phyloP scores from a whole-genome alignment of 2,329 filamentous ascomycete species.

The Penicillium decumbens region DNA sequence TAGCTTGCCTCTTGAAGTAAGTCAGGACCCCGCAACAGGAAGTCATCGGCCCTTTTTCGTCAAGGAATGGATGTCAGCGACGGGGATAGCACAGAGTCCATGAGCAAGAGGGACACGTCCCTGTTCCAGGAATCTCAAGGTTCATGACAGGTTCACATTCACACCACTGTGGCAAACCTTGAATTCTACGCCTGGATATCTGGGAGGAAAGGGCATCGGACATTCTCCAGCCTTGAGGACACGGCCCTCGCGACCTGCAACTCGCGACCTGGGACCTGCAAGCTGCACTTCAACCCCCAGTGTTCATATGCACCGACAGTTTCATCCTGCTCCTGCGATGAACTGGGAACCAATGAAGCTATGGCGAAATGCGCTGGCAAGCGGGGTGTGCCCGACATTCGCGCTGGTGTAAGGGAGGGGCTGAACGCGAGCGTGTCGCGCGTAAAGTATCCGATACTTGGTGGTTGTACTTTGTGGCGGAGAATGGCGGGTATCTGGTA shows the following conservation, averaged over 20 bases:
- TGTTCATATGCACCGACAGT: background rate
- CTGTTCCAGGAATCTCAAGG: background rate
- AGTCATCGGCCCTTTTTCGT: background rate
- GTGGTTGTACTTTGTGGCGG: background rate
- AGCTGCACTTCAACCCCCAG: background rate
- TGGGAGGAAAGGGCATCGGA: background rate
- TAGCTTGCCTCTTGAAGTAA: slow-evolving; percentile 2
- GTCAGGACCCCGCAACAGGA: background rate
- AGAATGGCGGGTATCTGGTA: slow-evolving; percentile 1
- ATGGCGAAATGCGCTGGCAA: slow-evolving; percentile 8
- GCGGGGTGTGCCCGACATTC: background rate
- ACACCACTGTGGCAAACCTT: background rate
- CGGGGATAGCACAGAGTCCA: slow-evolving; percentile 1
- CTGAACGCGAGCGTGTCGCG: slow-evolving; percentile 11
- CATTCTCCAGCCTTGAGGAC: background rate
- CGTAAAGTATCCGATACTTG: slow-evolving; percentile 2
- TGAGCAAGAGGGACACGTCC: background rate
- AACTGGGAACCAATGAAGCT: slow-evolving; percentile 6
- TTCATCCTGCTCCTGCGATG: background rate
- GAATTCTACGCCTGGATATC: background rate
- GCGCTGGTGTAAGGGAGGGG: slow-evolving; percentile 6
- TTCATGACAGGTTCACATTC: slow-evolving; percentile 1
- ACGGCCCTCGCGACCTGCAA: background rate
- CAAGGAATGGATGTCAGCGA: slow-evolving; percentile 5
- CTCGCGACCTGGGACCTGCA: background rate